These are phyloP conservation scores for Talaromyces rugulosus DNA, from an alignment of 2,329 filamentous ascomycete genomes.

Conservation along the genomic window DNA sequence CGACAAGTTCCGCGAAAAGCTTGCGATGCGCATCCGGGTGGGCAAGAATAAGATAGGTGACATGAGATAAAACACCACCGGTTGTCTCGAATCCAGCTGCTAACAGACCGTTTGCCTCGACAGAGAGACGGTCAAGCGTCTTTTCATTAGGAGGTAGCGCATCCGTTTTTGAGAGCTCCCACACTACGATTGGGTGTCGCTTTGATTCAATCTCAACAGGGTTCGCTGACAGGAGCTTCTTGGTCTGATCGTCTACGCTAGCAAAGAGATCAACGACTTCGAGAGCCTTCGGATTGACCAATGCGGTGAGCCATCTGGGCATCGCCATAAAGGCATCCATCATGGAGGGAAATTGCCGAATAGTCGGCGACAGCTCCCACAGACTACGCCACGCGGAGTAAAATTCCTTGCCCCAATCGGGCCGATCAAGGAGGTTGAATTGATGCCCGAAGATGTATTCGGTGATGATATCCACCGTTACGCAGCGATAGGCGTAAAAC, in stretches of 20 bases:
- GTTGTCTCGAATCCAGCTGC: constrained; percentile 27
- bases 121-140: constrained; percentile 18
- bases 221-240: constrained; percentile 1
- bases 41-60: constrained; percentile 16
- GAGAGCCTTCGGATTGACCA: constrained; percentile 9
- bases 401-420: constrained; percentile 8
- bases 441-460: constrained; percentile 12
- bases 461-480: constrained; percentile 12
- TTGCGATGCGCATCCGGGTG: constrained; percentile 8
- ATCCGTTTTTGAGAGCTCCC: constrained; percentile 7
- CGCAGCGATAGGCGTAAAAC: constrained; percentile 11
- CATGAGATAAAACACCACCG: constrained; percentile 14
- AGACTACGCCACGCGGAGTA: constrained; percentile 12
- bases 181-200: constrained; percentile 7
- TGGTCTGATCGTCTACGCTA: constrained; percentile 7
- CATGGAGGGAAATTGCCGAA: constrained; percentile 11
- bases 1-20: constrained; percentile 16
- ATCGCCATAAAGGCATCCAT: constrained; percentile 11
- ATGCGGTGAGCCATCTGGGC: constrained; percentile 11
- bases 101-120: constrained; percentile 25
- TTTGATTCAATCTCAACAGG: constrained; percentile 3
- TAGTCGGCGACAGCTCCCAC: constrained; percentile 11
- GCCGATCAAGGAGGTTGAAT: constrained; percentile 10
- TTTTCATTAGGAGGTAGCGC: constrained; percentile 18
- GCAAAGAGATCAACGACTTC: constrained; percentile 12